phyloP scores from a whole-genome alignment of 129 eudicot genomes.

The Lactuca sativa region DNA sequence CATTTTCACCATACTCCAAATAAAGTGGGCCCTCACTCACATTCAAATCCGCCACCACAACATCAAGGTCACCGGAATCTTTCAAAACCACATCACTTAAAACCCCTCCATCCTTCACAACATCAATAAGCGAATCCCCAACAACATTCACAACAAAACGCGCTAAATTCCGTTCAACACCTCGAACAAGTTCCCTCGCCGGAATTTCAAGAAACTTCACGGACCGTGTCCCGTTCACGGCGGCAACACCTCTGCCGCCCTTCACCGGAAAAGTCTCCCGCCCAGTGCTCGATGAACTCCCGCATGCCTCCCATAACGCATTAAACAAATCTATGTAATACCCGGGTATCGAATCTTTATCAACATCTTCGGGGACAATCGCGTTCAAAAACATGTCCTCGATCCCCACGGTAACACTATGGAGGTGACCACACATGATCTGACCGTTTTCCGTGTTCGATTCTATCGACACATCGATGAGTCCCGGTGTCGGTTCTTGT shows the following conservation, averaged over 20 bases:
- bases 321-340: slow-evolving; percentile 62
- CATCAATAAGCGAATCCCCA: slow-evolving; percentile 68
- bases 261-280: slow-evolving; percentile 73
- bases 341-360: slow-evolving; percentile 39
- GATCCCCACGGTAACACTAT: slow-evolving; percentile 69
- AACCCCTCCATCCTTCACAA: slow-evolving; percentile 70
- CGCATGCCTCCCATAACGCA: slow-evolving; percentile 95
- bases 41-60: slow-evolving; percentile 33
- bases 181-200: slow-evolving; percentile 50
- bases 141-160: slow-evolving; percentile 76
- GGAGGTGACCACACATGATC: slow-evolving; percentile 71
- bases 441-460: slow-evolving; percentile 83
- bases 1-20: slow-evolving; percentile 64
- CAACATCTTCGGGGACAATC: slow-evolving; percentile 58
- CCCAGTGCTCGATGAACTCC: slow-evolving; percentile 80
- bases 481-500: slow-evolving; percentile 86
- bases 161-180: slow-evolving; percentile 64
- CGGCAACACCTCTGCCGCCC: slow-evolving; percentile 86
- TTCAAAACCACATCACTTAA: slow-evolving; percentile 55
- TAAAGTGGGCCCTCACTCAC: slow-evolving; percentile 62
- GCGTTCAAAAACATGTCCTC: slow-evolving; percentile 95
- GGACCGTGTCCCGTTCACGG: slow-evolving; percentile 81
- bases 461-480: slow-evolving; percentile 72
- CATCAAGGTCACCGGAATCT: slow-evolving; percentile 48
- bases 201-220: slow-evolving; percentile 89